These are phyloP conservation scores for Penicillium sumatraense DNA, from an alignment of 2,329 filamentous ascomycete species.

Conservation along the genomic window DNA sequence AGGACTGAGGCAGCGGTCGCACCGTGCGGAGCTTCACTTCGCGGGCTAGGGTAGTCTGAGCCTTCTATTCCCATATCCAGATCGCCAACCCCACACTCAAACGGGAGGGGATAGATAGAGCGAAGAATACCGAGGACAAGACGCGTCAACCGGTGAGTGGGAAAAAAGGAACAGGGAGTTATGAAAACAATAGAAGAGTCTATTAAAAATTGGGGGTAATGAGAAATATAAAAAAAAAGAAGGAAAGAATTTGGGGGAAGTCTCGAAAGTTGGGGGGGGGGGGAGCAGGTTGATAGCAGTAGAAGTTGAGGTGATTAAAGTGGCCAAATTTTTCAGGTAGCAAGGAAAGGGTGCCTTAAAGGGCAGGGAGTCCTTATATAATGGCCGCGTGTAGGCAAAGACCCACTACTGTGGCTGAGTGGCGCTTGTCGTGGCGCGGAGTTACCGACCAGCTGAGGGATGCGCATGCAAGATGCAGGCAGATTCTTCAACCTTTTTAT, in stretches of 20 bases:
- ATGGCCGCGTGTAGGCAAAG: background rate
- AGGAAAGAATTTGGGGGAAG: background rate
- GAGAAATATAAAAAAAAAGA: background rate
- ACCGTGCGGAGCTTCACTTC: constrained; percentile 47
- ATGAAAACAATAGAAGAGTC: background rate
- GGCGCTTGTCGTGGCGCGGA: background rate
- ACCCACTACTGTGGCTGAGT: background rate
- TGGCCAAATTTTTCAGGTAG: constrained; percentile 1
- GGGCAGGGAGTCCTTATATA: constrained; percentile 12
- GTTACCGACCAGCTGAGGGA: background rate
- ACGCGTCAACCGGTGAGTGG: constrained; percentile 24
- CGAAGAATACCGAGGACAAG: constrained; percentile 24
- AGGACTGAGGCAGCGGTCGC: constrained; percentile 38
- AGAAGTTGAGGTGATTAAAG: background rate
- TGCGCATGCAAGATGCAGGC: constrained; percentile 16
- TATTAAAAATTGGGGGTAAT: too few species aligned
- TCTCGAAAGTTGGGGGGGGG: constrained; percentile 4
- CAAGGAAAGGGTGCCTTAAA: background rate
- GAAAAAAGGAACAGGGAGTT: background rate
- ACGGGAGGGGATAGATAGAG: constrained; percentile 13
- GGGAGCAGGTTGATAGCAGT: background rate
- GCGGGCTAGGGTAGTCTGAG: constrained; percentile 48
- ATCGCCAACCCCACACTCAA: constrained; percentile 38
- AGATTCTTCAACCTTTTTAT: background rate
- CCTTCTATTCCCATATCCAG: constrained; percentile 48